A percentile compares a stretch with the other conserved stretches of the same genome.
Evolutionary conservation across 768 basidiomycete species (phyloP).

Genomic region (Chalciporus chontae): DNA sequence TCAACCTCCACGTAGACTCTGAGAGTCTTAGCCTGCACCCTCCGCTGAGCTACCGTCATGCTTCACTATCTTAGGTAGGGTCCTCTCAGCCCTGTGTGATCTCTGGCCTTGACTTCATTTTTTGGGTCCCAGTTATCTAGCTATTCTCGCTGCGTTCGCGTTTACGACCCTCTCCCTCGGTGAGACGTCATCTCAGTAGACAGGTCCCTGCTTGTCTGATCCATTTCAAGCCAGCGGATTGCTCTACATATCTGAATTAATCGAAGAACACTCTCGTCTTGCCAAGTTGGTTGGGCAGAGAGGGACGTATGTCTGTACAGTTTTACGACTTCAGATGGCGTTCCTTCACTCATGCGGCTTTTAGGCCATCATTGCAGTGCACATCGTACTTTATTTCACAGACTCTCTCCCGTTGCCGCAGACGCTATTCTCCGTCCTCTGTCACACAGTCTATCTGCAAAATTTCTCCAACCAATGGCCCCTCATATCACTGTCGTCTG

Average conservation of each 20-base stretch:
- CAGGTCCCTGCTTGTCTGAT: slow-evolving; percentile 5
- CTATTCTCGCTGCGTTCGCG: slow-evolving; percentile 71
- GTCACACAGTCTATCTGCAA: slow-evolving; percentile 86
- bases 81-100: slow-evolving; percentile 6
- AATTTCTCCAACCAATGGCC: slow-evolving; percentile 94
- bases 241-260: slow-evolving; percentile 90
- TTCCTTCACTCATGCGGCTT: slow-evolving; percentile 5
- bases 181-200: slow-evolving; percentile 33
- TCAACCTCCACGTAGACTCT: neutral
- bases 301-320: slow-evolving; percentile 76
- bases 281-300: slow-evolving; percentile 84
- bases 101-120: neutral
- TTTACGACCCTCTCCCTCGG: slow-evolving; percentile 93
- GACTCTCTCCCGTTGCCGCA: slow-evolving; percentile 80
- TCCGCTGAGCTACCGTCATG: slow-evolving; percentile 38
- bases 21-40: neutral
- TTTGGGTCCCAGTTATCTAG: slow-evolving; percentile 55
- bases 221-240: slow-evolving; percentile 75
- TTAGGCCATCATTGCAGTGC: slow-evolving; percentile 76
- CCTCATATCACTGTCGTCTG: slow-evolving; percentile 83
- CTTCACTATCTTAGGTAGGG: slow-evolving; percentile 61
- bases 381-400: slow-evolving; percentile 70
- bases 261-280: slow-evolving; percentile 85
- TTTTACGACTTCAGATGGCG: neutral
- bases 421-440: slow-evolving; percentile 73